Base-by-base conservation (phyloP, 1,139 yeast species). In the Suhomyces guaymorum region DNA sequence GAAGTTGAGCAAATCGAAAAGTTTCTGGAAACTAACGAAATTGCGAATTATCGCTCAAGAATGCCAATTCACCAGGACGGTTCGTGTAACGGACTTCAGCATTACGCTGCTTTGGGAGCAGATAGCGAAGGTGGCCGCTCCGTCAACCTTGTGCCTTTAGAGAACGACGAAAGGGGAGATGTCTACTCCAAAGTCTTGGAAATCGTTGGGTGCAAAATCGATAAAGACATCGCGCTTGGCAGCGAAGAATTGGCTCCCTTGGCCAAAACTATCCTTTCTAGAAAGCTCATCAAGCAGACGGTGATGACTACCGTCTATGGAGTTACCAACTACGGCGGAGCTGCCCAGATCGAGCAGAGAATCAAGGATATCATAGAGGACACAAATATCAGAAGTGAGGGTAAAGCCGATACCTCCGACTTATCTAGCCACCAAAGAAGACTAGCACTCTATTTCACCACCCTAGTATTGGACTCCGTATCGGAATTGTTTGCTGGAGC, bases 281-380 rank as follows among this genome's bases (percentile, higher is more conserved):
- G 76, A 7, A 66, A 66, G 28, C 46, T 70, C 16, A 55, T 70
- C 22, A 70, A 70, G 43, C 66, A 69, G 34, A 70, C 75, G 2
- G 67, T 70, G 2, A 70, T 70, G 76, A 70, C 76, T 2, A 65
- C 70, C 3, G 76, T 70, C 0, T 70, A 70, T 43, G 76, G 76
- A 0, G 75, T 70, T 2, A 70, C 75, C 0, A 33, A 38, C 3
- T 58, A 38, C 44, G 76, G 76, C 0, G 73, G 70, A 1, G 44
- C 53, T 4, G 41, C 41, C 5, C 76, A 70, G 42, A 59, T 70
- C 10, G 37, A 47, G 10, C 51, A 47, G 19, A 48, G 58, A 30
- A 52, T 66, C 8, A 43, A 52, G 12, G 63, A 59, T 2, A 25
- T 51, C 7, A 26, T 54, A 2, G 54, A 53, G 14, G 44, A 30